phyloP scores from a whole-genome alignment of 2,329 filamentous ascomycete species.

The Pseudogymnoascus sp. region DNA sequence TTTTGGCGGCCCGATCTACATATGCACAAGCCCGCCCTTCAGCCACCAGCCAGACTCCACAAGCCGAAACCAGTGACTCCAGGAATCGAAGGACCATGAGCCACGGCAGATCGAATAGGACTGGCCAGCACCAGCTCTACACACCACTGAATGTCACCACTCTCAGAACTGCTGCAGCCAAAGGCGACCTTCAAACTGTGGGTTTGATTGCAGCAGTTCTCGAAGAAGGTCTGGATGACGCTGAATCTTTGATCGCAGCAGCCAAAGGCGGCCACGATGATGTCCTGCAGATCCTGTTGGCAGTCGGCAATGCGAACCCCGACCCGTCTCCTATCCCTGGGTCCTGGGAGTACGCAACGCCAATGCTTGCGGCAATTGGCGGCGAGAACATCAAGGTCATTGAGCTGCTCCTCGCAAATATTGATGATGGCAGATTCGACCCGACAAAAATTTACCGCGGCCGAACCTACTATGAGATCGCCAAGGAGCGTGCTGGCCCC shows the following conservation, averaged over 20 bases:
- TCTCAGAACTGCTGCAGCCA: conserved; percentile 51
- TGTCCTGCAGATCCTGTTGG: conserved; percentile 36
- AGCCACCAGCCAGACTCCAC: conserved; percentile 23
- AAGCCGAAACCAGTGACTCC: conserved; percentile 28
- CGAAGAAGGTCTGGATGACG: conserved; percentile 57
- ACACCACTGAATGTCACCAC: conserved; percentile 56
- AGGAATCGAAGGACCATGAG: conserved; percentile 42
- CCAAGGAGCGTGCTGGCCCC: conserved; percentile 72
- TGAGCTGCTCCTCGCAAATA: conserved; percentile 68
- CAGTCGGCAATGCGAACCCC: conserved; percentile 46
- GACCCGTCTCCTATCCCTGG: conserved; percentile 60
- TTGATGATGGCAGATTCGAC: conserved; percentile 57
- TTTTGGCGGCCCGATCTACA: conserved; percentile 58
- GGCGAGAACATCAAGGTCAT: conserved; percentile 82
- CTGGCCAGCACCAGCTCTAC: conserved; percentile 56
- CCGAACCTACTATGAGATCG: conserved; percentile 80
- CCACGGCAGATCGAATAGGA: conserved; percentile 51
- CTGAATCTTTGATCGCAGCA: conserved; percentile 82
- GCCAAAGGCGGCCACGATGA: conserved; percentile 82
- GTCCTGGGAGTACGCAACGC: conserved; percentile 70
- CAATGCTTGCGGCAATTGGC: conserved; percentile 90
- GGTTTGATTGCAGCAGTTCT: conserved; percentile 52
- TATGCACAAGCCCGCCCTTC: conserved; percentile 30
- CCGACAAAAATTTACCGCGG: conserved; percentile 69
- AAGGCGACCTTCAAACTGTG: conserved; percentile 55